Base-by-base conservation (phyloP, 768 basidiomycete genomes). In the Cystobasidium onofrii region DNA sequence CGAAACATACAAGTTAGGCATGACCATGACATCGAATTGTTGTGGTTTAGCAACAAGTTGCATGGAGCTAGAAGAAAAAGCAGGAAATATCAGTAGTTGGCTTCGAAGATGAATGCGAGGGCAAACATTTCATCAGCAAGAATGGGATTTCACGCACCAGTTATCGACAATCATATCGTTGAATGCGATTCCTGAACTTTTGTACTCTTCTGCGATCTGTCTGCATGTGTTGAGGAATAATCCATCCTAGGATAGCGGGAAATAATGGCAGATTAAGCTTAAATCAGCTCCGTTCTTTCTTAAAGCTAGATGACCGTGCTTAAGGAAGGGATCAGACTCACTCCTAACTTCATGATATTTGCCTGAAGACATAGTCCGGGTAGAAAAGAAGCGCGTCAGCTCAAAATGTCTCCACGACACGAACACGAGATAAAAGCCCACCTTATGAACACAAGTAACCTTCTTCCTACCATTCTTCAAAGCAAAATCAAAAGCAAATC, bases 111-210 rank as follows among this genome's bases (percentile, higher is more conserved):
- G n/a, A n/a, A n/a, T n/a, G n/a, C n/a, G n/a, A n/a, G n/a, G n/a
- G n/a, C n/a, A n/a, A n/a, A n/a, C n/a, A n/a, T n/a, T n/a, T n/a
- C n/a, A n/a, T n/a, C n/a, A 29, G 39, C 9, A 1, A n/a, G 39
- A 23, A 44, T 0, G 29, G 50, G 50, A 43, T 34, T 31, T 31
- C 12, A 43, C 79, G 20, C 79, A 93, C 90, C 94, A 95, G 85
- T 98, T 98, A 83, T 98, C 94, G 74, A 98, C 92, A 73, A 99
- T 99, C 96, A 99, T 98, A 83, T 95, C 91, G 80, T 97, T 95
- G 81, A 85, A 91, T 77, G 87, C 86, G 80, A 99, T 94, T 54
- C 96, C 96, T 54, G 88, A 85, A 66, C 88, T 88, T 83, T 88
- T 90, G 86, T 98, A 99, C 81, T 97, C 95, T 82, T 98, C 92